Base-by-base conservation (phyloP, 1,284 basidiomycete species). In the Sporisorium sorghi region DNA sequence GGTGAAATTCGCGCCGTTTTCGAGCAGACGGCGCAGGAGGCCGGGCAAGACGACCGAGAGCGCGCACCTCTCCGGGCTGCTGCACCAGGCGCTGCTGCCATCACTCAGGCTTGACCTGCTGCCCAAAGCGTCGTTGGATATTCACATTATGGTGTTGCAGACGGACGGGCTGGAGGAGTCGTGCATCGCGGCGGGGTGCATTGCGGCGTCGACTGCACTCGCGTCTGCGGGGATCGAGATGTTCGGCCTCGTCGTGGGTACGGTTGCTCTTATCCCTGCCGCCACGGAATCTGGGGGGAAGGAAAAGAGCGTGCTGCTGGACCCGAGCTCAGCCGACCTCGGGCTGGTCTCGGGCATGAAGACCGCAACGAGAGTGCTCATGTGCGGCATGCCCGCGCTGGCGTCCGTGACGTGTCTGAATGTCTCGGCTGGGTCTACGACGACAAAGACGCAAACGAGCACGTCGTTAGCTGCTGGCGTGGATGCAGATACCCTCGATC, bases 11-110 rank as follows among this genome's bases (percentile, higher is more conserved):
- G 89, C 96, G 1, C 96, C 97, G 0, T 99, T 97, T 85, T 92
- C 95, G 6, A 92, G 90, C 75, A 86, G 87, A 28, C 87, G 88
- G 28, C 87, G 96, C 68, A 88, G 91, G 79, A 90, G 91, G 17
- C 95, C 96, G 0, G 89, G 97, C 77, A 90, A 93, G 95, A 94
- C 98, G 83, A 93, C 93, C 15, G 97, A 99, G 86, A 93, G 96
- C 69, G 88, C 93, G 26, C 90, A 92, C 3, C 87, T 97, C 32
- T 91, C 93, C 0, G 87, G 90, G 23, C 89, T 92, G 12, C 90
- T 99, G 28, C 90, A 93, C 57, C 93, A 97, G 85, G 91, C 95
- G 1, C 87, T 99, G 15, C 86, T 91, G 0, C 91, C 97, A 0
- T 90, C 94, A 1, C 88, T 99, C 7, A 90, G 93, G 40, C 87